Evolutionary conservation across 169 alveolate genomes (phyloP), one percentile per base, ranked within the genome.

Genomic region (Plasmodium berghei): DNA sequence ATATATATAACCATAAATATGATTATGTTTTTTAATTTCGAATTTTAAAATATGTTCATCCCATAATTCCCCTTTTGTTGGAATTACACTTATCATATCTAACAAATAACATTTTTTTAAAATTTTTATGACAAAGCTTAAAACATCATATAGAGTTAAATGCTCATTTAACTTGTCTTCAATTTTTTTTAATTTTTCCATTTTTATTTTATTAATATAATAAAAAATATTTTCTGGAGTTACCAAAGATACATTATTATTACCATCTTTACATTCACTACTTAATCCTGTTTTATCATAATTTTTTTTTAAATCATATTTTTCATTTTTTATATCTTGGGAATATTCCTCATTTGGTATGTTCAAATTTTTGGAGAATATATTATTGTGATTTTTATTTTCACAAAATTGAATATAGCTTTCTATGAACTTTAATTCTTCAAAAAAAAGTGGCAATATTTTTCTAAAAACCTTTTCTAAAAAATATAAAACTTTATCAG

Each of bases 1-100:
- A 88, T 94, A 94, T 61, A 94, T 46, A 52, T 86, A 71, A 8
- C 91, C 91, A 24, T 70, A 86, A 4, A 54, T 61, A 56, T 69
- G 42, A 22, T 49, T 16, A 28, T 56, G 75, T 28, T 62, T 73
- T 54, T 62, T 56, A 59, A 86, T 86, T 54, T 86, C 87, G 59
- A 86, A 86, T 59, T 86, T 86, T 66, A 86, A 46, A 14, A 86
- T 86, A 46, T 45, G 9, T 12, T 86, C 91, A 72, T 86, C 87
- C 91, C 91, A 86, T 40, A 86, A 14, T 70, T 86, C 91, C 22
- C 72, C 72, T 52, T 63, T 34, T 14, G 48, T 26, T 14, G 87
- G 91, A 3, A 42, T 16, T 16, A 86, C 45, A 64, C 72, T 63
- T 28, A 61, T 59, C 91, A 86, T 86, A 20, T 86, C 91, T 72